A percentile compares a stretch with the other conserved stretches of the same genome.
Evolutionary conservation across 2,329 filamentous ascomycete genomes (phyloP).

Genomic region (Colletotrichum graminicola): DNA sequence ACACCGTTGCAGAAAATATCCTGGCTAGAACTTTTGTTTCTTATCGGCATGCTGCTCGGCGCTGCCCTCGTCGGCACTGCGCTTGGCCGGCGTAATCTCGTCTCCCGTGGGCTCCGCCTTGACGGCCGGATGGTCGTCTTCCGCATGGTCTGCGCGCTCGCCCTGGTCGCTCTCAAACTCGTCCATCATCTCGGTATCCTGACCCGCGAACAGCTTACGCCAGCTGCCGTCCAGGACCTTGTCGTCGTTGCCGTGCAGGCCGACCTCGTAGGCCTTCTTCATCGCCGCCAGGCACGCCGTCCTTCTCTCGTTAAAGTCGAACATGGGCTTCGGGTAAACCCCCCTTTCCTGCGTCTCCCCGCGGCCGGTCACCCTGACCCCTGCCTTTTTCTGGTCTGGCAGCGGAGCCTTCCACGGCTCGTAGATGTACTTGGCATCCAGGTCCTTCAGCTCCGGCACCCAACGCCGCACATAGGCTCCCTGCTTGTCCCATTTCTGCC

Average conservation of each 20-base stretch:
- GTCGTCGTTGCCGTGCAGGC: constrained; percentile 73
- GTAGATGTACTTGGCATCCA: constrained; percentile 79
- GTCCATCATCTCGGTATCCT: constrained; percentile 56
- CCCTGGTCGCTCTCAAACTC: constrained; percentile 51
- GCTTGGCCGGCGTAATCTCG: constrained; percentile 40
- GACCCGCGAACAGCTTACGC: constrained; percentile 59
- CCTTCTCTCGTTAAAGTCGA: constrained; percentile 76
- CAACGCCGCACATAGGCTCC: constrained; percentile 74
- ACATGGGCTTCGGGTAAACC: constrained; percentile 81
- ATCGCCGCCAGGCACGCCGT: constrained; percentile 74
- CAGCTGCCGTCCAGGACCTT: constrained; percentile 72
- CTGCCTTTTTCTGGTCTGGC: constrained; percentile 75
- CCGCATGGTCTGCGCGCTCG: constrained; percentile 49
- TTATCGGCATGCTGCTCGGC: constrained; percentile 41
- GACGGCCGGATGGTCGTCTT: constrained; percentile 43
- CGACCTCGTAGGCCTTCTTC: constrained; percentile 77
- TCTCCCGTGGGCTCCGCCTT: constrained; percentile 26
- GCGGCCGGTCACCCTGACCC: constrained; percentile 71
- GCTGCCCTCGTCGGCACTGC: constrained; percentile 39
- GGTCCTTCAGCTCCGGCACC: constrained; percentile 73
- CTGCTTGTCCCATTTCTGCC: constrained; percentile 80
- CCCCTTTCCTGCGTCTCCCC: constrained; percentile 58
- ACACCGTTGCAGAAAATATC: neutral
- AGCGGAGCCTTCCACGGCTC: constrained; percentile 83
- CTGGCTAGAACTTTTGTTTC: constrained; percentile 28